These are phyloP conservation scores for Azolla pinnata DNA, from an alignment of 75 land plant species.

Conservation along the genomic window DNA sequence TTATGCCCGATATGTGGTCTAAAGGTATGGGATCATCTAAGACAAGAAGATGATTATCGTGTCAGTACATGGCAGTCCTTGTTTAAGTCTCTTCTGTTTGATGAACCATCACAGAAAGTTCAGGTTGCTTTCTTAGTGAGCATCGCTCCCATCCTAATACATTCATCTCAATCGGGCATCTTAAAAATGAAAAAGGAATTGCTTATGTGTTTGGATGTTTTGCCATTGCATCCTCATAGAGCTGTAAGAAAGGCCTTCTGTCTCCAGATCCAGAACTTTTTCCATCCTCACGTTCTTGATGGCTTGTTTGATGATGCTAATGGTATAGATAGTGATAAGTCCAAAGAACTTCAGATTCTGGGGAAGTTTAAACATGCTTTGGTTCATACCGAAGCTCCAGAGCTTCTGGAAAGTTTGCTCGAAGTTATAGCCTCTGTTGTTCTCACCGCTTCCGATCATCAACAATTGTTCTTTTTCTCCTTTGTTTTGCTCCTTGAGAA, in stretches of 20 bases:
- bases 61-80: conserved; percentile 29
- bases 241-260: conserved; percentile 71
- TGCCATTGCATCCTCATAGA: conserved; percentile 56
- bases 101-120: conserved; percentile 52
- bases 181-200: conserved; percentile 31
- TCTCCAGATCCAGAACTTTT: conserved; percentile 53
- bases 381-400: conserved; percentile 44
- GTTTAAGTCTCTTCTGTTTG: conserved; percentile 39
- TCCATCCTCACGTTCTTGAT: conserved; percentile 33
- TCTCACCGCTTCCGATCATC: conserved; percentile 44
- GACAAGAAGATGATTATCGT: conserved; percentile 7
- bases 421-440: conserved; percentile 58
- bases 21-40: background rate
- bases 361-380: conserved; percentile 66
- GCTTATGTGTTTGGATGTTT: conserved; percentile 45
- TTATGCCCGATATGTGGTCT: conserved; percentile 51
- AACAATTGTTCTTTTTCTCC: conserved; percentile 48
- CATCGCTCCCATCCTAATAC: conserved; percentile 48
- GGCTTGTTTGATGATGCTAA: conserved; percentile 43
- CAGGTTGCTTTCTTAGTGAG: conserved; percentile 47
- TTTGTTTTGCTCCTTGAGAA: conserved; percentile 70
- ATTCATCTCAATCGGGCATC: conserved; percentile 31
- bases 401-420: conserved; percentile 51
- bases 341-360: conserved; percentile 50
- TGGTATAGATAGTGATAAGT: conserved; percentile 10